These are phyloP conservation scores for Scalesia atractyloides DNA, from an alignment of 129 eudicot genomes.

Conservation along the genomic window DNA sequence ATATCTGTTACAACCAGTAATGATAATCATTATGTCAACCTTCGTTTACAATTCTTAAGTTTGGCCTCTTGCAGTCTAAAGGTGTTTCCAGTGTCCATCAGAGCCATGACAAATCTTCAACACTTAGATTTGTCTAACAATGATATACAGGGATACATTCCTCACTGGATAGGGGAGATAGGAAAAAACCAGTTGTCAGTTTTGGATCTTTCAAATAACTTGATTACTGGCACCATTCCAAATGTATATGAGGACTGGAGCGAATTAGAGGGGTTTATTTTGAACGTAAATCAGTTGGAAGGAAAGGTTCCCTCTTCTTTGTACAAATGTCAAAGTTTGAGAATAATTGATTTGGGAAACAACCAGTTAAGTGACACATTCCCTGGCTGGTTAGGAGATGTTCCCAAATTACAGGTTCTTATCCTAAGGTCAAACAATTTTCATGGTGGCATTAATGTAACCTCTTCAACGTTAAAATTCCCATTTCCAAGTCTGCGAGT, in stretches of 20 bases:
- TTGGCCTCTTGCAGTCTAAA: slow-evolving; percentile 11
- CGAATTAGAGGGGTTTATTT: slow-evolving; percentile 9
- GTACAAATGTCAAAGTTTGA: slow-evolving; percentile 29
- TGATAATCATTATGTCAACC: not conserved
- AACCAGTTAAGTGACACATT: slow-evolving; percentile 40
- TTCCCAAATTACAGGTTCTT: slow-evolving; percentile 37
- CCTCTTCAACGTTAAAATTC: not conserved
- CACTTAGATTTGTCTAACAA: slow-evolving; percentile 2
- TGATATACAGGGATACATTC: slow-evolving; percentile 11
- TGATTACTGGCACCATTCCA: slow-evolving; percentile 30
- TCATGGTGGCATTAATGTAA: slow-evolving; percentile 29
- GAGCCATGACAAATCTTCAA: not conserved
- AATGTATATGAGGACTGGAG: not conserved
- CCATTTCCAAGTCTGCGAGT: slow-evolving; percentile 34
- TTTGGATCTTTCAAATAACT: slow-evolving; percentile 33
- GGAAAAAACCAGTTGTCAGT: not conserved
- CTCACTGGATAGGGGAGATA: slow-evolving; percentile 8
- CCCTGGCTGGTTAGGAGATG: slow-evolving; percentile 32
- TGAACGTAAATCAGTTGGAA: slow-evolving; percentile 31
- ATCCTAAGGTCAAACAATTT: slow-evolving; percentile 37
- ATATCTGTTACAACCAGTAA: not conserved
- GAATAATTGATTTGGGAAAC: slow-evolving; percentile 39
- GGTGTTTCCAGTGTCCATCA: slow-evolving; percentile 15
- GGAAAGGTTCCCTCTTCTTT: slow-evolving; percentile 38
- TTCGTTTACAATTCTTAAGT: not conserved